These are phyloP conservation scores for Pisolithus orientalis DNA, from an alignment of 768 basidiomycete species.

Conservation along the genomic window DNA sequence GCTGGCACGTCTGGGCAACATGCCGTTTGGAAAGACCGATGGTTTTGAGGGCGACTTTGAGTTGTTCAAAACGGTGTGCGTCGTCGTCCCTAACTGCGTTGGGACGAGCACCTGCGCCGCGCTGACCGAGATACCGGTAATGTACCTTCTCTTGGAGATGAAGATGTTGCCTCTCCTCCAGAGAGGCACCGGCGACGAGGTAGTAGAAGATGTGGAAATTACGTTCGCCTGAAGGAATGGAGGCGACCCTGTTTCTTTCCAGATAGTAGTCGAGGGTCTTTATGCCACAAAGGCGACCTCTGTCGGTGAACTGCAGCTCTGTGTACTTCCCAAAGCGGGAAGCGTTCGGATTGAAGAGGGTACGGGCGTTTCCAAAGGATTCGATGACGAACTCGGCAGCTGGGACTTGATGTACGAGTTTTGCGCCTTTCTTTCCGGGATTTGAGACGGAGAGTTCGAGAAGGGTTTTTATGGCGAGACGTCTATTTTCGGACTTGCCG, in stretches of 20 bases:
- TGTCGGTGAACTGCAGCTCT: slow-evolving; percentile 93
- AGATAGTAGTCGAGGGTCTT: slow-evolving; percentile 98
- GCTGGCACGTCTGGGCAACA: slow-evolving; percentile 92
- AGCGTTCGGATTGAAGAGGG: slow-evolving; percentile 89
- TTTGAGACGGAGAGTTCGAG: slow-evolving; percentile 86
- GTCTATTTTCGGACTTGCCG: slow-evolving; percentile 88
- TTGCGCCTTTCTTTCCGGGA: slow-evolving; percentile 90
- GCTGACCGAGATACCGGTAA: slow-evolving; percentile 84
- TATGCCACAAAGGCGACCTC: slow-evolving; percentile 80
- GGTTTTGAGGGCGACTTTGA: slow-evolving; percentile 90
- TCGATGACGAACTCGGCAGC: slow-evolving; percentile 95
- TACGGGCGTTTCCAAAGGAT: slow-evolving; percentile 88
- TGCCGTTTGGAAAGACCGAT: slow-evolving; percentile 92
- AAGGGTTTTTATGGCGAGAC: slow-evolving; percentile 86
- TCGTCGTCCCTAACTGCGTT: slow-evolving; percentile 68
- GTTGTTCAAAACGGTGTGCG: slow-evolving; percentile 82
- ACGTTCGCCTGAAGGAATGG: slow-evolving; percentile 83
- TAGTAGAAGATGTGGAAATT: slow-evolving; percentile 99
- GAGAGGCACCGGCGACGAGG: slow-evolving; percentile 82
- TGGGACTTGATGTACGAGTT: slow-evolving; percentile 80
- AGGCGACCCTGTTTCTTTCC: slow-evolving; percentile 84
- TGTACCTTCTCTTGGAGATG: slow-evolving; percentile 73
- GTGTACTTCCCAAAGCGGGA: slow-evolving; percentile 98
- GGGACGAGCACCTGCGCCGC: slow-evolving; percentile 38
- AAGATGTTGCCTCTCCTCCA: slow-evolving; percentile 85